Conservation (phyloP, 495 filamentous ascomycete species). For the Hypoxylon rickii region DNA sequence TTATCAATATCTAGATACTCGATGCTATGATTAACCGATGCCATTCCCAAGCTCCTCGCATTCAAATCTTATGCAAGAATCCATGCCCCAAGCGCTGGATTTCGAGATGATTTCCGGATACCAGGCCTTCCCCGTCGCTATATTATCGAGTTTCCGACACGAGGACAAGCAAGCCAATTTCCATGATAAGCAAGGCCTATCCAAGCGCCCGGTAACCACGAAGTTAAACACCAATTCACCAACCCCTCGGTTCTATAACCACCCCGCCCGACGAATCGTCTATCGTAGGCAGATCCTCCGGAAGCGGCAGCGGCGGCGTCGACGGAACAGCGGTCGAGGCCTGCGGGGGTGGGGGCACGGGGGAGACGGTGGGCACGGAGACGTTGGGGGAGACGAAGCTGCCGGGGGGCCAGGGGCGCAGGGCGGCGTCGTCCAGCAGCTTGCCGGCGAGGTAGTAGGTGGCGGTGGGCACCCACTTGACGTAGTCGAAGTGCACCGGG, state of each 20-base stretch:
- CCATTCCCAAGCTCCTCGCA: no score
- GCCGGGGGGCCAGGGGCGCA: slow-evolving; percentile 33
- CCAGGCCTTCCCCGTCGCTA: no score
- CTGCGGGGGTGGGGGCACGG: slow-evolving; percentile 16
- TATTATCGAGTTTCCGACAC: no score
- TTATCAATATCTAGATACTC: no score
- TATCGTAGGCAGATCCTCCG: neutral
- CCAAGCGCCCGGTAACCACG: no score
- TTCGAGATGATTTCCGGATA: no score
- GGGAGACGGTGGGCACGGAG: slow-evolving; percentile 12
- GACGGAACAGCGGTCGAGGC: slow-evolving; percentile 9
- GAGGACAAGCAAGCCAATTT: no score
- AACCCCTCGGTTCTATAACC: neutral
- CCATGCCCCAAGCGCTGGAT: no score
- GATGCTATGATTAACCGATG: no score
- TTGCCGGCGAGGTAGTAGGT: slow-evolving; percentile 35
- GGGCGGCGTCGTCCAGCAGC: slow-evolving; percentile 22
- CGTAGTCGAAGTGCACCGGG: slow-evolving; percentile 54
- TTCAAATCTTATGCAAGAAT: no score
- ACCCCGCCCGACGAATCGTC: neutral
- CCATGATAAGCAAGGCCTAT: no score
- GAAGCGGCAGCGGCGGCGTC: slow-evolving; percentile 11
- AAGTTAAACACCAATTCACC: no score
- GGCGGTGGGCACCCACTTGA: slow-evolving; percentile 40
- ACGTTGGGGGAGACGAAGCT: slow-evolving; percentile 28